Evolutionary conservation across 306 rosid genomes (phyloP), one percentile per base, ranked within the genome.

Genomic region (Parietaria judaica): DNA sequence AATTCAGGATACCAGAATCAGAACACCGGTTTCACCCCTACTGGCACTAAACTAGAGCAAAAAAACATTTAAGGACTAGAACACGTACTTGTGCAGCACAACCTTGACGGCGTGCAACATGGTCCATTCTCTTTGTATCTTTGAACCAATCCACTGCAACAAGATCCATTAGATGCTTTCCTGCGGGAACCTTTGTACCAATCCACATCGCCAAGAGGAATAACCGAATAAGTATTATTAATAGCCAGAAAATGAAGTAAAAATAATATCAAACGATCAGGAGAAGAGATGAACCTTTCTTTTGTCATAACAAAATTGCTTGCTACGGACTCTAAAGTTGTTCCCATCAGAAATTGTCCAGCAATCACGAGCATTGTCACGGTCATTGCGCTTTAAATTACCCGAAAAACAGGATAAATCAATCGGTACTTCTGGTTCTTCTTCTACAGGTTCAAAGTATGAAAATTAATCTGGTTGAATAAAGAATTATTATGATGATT

Each of bases 81-180:
- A 36, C 46, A 70, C 88, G 77, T 79, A 92, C 99, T 70, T 88
- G 99, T 37, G 96, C 95, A 51, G 95, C 95, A 79, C 95, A 86
- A 61, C 99, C 99, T 59, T 80, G 95, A 69, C 95, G 96, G 78
- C 74, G 73, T 66, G 83, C 96, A 76, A 92, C 96, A 66, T 92
- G 99, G 72, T 92, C 99, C 84, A 92, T 92, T 78, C 96, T 82
- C 80, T 92, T 92, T 23, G 94, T 78, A 78, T 88, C 99, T 84
- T 86, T 92, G 70, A 92, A 86, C 99, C 99, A 92, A 79, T 92
- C 99, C 63, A 92, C 99, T 44, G 99, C 90, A 65, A 88, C 94
- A 2, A 92, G 99, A 84, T 92, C 99, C 86, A 88, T 80, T 43
- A 92, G 53, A 80, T 86, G 99, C 73, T 92, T 92, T 45, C 99